Base-by-base conservation (phyloP, 176 grass and related monocot genomes). In the Avena eriantha region DNA sequence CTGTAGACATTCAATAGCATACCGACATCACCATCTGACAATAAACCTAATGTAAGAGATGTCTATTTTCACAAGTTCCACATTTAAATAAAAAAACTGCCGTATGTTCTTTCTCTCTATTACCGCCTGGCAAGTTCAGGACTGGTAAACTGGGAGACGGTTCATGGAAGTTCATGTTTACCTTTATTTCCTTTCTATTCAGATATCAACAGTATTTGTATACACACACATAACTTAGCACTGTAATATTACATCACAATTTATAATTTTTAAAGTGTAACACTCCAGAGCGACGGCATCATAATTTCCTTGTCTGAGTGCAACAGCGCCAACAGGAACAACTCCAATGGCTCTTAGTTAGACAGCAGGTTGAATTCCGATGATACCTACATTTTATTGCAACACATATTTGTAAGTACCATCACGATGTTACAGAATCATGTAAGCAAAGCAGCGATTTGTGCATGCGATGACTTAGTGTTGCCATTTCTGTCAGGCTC, bases 311-410 rank as follows among this genome's bases (percentile, higher is more conserved):
- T 76, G 67, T 31, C 75, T 68, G 36, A 4, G 3, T 35, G 63
- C 47, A 79, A 50, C 48, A 53, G 39, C 14, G 6, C 13, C 64
- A 81, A 18, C 48, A n/a, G 33, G 9, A 10, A 17, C 24, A 53
- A 24, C 29, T 74, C 53, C 56, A 46, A 59, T 60, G 24, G 14
- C 21, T 45, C 35, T 60, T 81, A 8, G 41, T 77, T 82, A 91
- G 82, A 88, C 90, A 11, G 86, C 79, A 77, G 86, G 80, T 34
- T 88, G 88, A n/a, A 95, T 68, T 71, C 93, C 90, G 74, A 95
- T 92, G 0, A 90, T 88, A 76, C 93, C 90, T 95, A 77, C 55
- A 88, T 53, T 17, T 83, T 73, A 64, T 77, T 82, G 29, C 7
- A 23, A 61, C 3, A 49, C 39, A 33, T 67, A 51, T 66, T 3